Evolutionary conservation across 371 early-diverging fungal genomes (phyloP), one percentile per base, ranked within the genome.

Genomic region (Mortierella sp.): DNA sequence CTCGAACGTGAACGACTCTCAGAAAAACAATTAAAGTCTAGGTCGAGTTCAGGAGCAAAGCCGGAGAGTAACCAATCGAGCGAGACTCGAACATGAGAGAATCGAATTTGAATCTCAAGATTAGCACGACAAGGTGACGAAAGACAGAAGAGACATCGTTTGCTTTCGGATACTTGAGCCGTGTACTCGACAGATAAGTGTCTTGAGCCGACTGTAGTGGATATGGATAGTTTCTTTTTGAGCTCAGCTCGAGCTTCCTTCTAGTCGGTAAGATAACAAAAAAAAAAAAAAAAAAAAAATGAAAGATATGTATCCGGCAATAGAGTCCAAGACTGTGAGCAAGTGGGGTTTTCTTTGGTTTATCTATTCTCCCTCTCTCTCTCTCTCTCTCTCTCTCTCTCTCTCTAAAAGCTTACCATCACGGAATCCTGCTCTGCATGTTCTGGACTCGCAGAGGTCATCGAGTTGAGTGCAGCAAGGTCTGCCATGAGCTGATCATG

Each of bases 41-140:
- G 37, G 9, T 37, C 37, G 37, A 37, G 37, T 29, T 57, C 37
- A 11, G 12, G 18, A n/a, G 57, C 7, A 23, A 77, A 64, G 5
- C 72, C 77, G 4, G 77, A 77, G 18, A 76, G 68, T 12, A 76
- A 51, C 77, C 77, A 76, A 47, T 76, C 77, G 26, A 76, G 72
- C 7, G 77, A 76, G 23, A 76, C 72, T 25, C 72, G 64, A 30
- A 76, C 30, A 30, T 71, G 48, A 11, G 52, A 57, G 56, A 77
- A 65, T 44, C 65, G 63, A 58, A 77, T 47, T 50, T 72, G 72
- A 5, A 77, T 65, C 59, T 77, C 77, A 9, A 77, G 45, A 23
- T 68, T 72, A 53, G 77, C 68, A 44, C 65, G 71, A 56, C 77
- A 77, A 23, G 72, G 69, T 0, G 72, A 58, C 1, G 68, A 56